Percentiles rank a stretch among this genome's conserved stretches.
These are phyloP conservation scores for Angomonas deanei DNA, from an alignment of 208 protist genomes.

Conservation along the genomic window DNA sequence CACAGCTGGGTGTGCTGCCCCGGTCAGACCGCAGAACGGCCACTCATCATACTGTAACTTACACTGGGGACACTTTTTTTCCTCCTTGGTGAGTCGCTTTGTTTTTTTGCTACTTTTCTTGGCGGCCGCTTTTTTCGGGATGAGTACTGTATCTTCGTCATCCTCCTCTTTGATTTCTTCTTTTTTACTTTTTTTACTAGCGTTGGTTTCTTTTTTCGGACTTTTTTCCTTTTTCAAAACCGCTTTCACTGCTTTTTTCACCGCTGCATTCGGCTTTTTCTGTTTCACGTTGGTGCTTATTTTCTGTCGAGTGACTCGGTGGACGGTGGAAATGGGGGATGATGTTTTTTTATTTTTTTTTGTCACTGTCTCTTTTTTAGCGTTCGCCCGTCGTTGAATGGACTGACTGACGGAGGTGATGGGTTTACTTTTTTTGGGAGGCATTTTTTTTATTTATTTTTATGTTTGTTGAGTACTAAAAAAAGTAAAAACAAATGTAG, in stretches of 20 bases:
- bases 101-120: neutral
- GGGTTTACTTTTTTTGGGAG: too few species aligned
- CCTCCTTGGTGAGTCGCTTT: conserved; percentile 6
- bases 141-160: too few species aligned
- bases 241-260: neutral
- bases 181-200: neutral
- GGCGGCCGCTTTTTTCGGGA: too few species aligned
- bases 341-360: neutral
- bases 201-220: neutral
- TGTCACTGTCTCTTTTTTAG: neutral
- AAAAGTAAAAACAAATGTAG: too few species aligned
- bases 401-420: too few species aligned
- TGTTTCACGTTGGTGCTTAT: too few species aligned
- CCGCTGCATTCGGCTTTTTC: too few species aligned
- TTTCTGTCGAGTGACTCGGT: too few species aligned
- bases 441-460: too few species aligned
- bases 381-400: too few species aligned
- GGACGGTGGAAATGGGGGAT: neutral
- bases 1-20: conserved; percentile 13
- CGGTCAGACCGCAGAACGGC: conserved; percentile 32
- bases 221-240: neutral
- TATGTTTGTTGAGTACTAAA: too few species aligned
- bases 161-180: neutral
- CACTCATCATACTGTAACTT: conserved; percentile 27
- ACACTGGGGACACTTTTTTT: conserved; percentile 16